Percentiles rank a stretch among this genome's conserved stretches.
These are phyloP conservation scores for Naumovozyma castellii DNA, from an alignment of 805 yeast genomes.

Conservation along the genomic window DNA sequence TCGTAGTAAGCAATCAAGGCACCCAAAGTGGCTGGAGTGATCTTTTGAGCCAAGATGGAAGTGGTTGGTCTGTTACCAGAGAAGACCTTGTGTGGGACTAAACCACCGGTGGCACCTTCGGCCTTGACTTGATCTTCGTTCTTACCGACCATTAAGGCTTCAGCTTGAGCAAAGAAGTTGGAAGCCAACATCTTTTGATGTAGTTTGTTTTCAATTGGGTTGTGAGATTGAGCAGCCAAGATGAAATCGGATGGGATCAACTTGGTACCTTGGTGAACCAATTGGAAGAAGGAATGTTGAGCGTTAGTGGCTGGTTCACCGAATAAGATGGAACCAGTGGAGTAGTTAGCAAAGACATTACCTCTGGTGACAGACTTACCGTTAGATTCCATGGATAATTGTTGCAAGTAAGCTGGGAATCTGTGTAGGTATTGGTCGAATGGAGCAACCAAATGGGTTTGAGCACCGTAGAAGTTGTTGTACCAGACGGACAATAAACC, in stretches of 20 bases:
- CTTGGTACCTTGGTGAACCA: slow-evolving; percentile 98
- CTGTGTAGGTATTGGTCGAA: slow-evolving; percentile 98
- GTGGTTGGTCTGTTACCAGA: slow-evolving; percentile 99
- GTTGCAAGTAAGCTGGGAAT: slow-evolving; percentile 99
- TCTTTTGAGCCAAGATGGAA: slow-evolving; percentile 87
- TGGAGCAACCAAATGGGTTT: slow-evolving; percentile 96
- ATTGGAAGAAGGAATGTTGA: slow-evolving; percentile 98
- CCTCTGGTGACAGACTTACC: slow-evolving; percentile 96
- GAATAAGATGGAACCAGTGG: slow-evolving; percentile 89
- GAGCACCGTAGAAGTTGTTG: slow-evolving; percentile 96
- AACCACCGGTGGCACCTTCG: slow-evolving; percentile 80
- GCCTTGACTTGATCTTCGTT: slow-evolving; percentile 69
- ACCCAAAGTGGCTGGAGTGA: slow-evolving; percentile 95
- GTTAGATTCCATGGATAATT: slow-evolving; percentile 96
- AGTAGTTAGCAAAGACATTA: slow-evolving; percentile 82
- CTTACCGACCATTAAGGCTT: slow-evolving; percentile 96
- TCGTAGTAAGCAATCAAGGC: slow-evolving; percentile 96
- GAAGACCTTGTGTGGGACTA: slow-evolving; percentile 93
- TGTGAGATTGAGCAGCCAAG: slow-evolving; percentile 93
- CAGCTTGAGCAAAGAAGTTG: slow-evolving; percentile 96
- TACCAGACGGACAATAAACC: slow-evolving; percentile 96
- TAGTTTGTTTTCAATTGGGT: slow-evolving; percentile 87
- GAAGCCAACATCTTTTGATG: slow-evolving; percentile 99
- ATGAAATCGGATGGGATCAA: slow-evolving; percentile 95
- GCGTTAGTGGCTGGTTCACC: slow-evolving; percentile 99